Evolutionary conservation across 2,329 filamentous ascomycete species (phyloP).

Genomic region (Trichoderma brevicompactum): DNA sequence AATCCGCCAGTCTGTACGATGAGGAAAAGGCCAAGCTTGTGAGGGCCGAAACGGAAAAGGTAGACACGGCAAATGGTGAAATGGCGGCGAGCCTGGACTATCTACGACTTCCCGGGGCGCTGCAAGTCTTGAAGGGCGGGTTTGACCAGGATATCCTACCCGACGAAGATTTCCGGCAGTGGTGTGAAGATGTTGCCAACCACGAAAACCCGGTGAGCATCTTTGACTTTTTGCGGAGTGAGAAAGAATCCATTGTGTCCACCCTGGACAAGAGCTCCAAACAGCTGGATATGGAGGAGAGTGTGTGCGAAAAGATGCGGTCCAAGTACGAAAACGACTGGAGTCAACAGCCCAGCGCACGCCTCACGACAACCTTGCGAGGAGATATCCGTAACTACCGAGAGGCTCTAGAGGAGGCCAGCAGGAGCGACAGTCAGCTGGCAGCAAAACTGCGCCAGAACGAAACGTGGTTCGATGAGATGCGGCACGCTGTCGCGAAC

Average conservation of each 20-base stretch:
- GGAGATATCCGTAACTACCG: constrained; percentile 87
- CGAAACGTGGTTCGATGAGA: constrained; percentile 89
- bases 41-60: constrained; percentile 88
- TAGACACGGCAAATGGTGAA: constrained; percentile 90
- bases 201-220: constrained; percentile 79
- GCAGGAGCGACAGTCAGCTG: constrained; percentile 82
- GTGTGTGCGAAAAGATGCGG: constrained; percentile 98
- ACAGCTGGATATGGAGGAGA: constrained; percentile 94
- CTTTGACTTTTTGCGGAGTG: constrained; percentile 76
- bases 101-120: constrained; percentile 81
- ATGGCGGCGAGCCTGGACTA: constrained; percentile 97
- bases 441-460: constrained; percentile 83
- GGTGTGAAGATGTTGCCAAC: constrained; percentile 90
- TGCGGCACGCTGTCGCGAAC: constrained; percentile 84
- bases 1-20: constrained; percentile 95
- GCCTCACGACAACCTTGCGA: constrained; percentile 83
- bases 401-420: constrained; percentile 87
- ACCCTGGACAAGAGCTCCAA: constrained; percentile 81
- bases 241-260: constrained; percentile 74
- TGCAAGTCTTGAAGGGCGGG: constrained; percentile 90
- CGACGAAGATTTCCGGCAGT: constrained; percentile 88
- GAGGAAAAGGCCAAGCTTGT: constrained; percentile 98
- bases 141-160: constrained; percentile 87
- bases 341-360: constrained; percentile 94
- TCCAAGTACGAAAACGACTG: constrained; percentile 95